Conservation (phyloP, 805 yeast species). For the Pichia insulana region DNA sequence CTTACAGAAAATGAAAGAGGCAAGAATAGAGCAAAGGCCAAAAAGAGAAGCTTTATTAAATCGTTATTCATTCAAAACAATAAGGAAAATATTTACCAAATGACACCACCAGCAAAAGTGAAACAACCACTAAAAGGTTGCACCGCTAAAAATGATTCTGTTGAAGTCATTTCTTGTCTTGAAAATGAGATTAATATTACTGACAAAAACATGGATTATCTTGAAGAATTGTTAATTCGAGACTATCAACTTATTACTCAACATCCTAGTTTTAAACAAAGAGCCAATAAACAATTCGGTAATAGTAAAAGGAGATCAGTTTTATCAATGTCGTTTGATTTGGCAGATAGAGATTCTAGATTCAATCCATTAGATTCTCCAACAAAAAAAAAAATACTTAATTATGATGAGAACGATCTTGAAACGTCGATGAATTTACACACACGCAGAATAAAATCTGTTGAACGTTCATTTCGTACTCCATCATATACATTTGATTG, state of each 20-base stretch:
- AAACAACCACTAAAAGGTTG: background rate
- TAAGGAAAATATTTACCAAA: conserved; percentile 2
- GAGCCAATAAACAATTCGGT: conserved; percentile 20
- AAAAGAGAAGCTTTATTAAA: conserved; percentile 9
- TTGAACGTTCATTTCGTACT: conserved; percentile 21
- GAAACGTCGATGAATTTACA: conserved; percentile 2
- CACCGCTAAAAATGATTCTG: background rate
- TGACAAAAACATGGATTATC: conserved; percentile 42
- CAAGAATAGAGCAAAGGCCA: conserved; percentile 1
- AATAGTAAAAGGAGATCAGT: conserved; percentile 17
- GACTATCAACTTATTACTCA: conserved; percentile 43
- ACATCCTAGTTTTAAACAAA: conserved; percentile 14
- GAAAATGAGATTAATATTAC: conserved; percentile 5
- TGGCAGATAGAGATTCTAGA: conserved; percentile 12
- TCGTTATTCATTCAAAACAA: conserved; percentile 3
- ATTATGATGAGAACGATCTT: background rate
- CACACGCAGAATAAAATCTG: too few species aligned
- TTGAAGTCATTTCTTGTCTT: conserved; percentile 4
- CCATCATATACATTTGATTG: conserved; percentile 31
- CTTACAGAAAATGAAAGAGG: conserved; percentile 2
- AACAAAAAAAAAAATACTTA: conserved; percentile 7
- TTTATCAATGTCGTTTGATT: conserved; percentile 15
- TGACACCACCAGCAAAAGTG: background rate
- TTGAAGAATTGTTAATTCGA: conserved; percentile 64
- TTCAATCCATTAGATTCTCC: conserved; percentile 18